Evolutionary conservation across 352 stramenopile species (phyloP).

Genomic region (Phytophthora capsici): DNA sequence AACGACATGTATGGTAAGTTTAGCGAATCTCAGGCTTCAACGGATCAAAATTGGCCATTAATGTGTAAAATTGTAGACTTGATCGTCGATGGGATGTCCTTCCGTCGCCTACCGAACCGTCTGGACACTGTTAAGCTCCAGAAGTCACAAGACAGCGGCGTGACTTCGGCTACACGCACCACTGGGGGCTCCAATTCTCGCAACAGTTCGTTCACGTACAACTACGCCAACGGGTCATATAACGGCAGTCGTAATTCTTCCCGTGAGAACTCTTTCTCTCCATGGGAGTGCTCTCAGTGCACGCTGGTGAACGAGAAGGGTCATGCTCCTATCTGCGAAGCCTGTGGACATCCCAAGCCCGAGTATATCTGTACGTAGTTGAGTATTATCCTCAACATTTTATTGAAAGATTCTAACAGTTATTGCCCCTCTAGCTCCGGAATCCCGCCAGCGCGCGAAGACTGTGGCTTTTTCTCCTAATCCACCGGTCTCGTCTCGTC

Average conservation of each 20-base stretch:
- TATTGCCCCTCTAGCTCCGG: conserved; percentile 36
- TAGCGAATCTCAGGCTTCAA: neutral
- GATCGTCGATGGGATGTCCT: conserved; percentile 83
- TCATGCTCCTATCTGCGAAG: conserved; percentile 75
- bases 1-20: conserved; percentile 88
- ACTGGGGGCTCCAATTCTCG: conserved; percentile 24
- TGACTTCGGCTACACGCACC: conserved; percentile 36
- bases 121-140: conserved; percentile 52
- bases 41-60: too few species aligned
- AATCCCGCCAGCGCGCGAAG: conserved; percentile 57
- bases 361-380: conserved; percentile 61
- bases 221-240: conserved; percentile 41
- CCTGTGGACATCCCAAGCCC: conserved; percentile 69
- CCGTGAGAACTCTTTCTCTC: conserved; percentile 62
- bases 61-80: conserved; percentile 47
- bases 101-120: conserved; percentile 75
- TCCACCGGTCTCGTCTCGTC: conserved; percentile 17
- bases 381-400: too few species aligned
- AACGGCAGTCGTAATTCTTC: conserved; percentile 40
- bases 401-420: too few species aligned
- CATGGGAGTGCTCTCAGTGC: conserved; percentile 76
- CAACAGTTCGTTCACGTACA: conserved; percentile 53
- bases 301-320: conserved; percentile 85
- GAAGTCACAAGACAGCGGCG: conserved; percentile 33
- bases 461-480: conserved; percentile 39